A percentile compares a stretch with the other conserved stretches of the same genome.
Evolutionary conservation across 164 flowering plant genomes (phyloP).

Genomic region (Chimonanthus praecox): DNA sequence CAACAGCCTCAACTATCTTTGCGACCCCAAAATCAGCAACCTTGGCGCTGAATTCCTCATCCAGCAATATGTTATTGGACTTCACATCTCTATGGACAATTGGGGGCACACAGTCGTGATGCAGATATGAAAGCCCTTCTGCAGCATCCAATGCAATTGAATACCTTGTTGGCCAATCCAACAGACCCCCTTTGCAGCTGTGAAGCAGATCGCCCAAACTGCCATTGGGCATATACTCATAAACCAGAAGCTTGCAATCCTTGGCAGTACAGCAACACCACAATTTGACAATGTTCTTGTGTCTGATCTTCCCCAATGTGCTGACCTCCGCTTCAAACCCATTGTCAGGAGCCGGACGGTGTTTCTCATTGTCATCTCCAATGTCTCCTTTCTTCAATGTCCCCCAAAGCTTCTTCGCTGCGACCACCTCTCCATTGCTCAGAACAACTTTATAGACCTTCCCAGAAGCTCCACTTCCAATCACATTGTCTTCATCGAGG

Average conservation of each 20-base stretch:
- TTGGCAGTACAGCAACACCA: conserved; percentile 52
- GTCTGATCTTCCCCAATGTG: conserved; percentile 62
- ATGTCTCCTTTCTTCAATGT: conserved; percentile 19
- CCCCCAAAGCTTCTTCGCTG: conserved; percentile 65
- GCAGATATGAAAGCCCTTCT: conserved; percentile 67
- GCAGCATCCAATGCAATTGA: conserved; percentile 62
- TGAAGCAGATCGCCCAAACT: conserved; percentile 71
- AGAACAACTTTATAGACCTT: conserved; percentile 63
- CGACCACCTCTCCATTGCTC: conserved; percentile 53
- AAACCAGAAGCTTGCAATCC: conserved; percentile 57
- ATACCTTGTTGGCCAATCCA: conserved; percentile 60
- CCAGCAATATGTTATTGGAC: conserved; percentile 63
- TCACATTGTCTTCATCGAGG: conserved; percentile 58
- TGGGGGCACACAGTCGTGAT: conserved; percentile 69
- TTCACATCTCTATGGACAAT: conserved; percentile 74
- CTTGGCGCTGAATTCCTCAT: conserved; percentile 49
- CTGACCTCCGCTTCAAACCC: conserved; percentile 60
- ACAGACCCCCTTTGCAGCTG: conserved; percentile 37
- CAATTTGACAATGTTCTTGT: conserved; percentile 63
- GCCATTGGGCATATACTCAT: conserved; percentile 75
- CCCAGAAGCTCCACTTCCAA: conserved; percentile 70
- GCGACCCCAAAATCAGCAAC: conserved; percentile 78
- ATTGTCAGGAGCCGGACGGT: conserved; percentile 21
- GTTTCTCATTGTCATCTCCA: not conserved
- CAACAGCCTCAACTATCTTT: conserved; percentile 30